These are phyloP conservation scores for Xylaria sp. DNA, from an alignment of 2,329 filamentous ascomycete genomes.

Conservation along the genomic window DNA sequence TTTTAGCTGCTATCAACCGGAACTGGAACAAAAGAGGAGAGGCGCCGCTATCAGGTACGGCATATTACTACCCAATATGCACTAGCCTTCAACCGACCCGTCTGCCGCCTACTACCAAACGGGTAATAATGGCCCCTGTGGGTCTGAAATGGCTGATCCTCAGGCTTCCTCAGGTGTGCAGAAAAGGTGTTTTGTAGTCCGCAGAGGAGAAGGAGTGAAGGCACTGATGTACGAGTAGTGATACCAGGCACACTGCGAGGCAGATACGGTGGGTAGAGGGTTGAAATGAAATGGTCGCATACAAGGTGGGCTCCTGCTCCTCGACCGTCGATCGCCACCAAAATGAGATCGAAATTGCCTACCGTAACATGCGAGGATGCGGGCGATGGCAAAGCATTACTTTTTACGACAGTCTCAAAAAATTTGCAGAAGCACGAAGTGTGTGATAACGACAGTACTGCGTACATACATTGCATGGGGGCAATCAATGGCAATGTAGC, in stretches of 20 bases:
- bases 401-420: slow-evolving; percentile 8
- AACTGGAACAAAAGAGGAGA: neutral
- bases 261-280: too few species aligned
- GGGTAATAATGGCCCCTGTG: too few species aligned
- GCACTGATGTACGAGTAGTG: too few species aligned
- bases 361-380: slow-evolving; percentile 4
- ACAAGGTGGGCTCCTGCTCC: slow-evolving; percentile 9
- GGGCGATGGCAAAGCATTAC: neutral
- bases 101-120: too few species aligned
- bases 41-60: neutral
- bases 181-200: too few species aligned
- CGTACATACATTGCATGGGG: neutral
- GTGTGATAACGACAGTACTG: neutral
- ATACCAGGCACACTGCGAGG: too few species aligned
- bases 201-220: too few species aligned
- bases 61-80: neutral
- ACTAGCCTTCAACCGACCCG: too few species aligned
- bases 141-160: too few species aligned
- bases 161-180: too few species aligned
- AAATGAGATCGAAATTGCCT: slow-evolving; percentile 23
- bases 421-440: slow-evolving; percentile 1
- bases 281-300: slow-evolving; percentile 17
- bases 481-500: too few species aligned
- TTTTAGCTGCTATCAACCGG: slow-evolving; percentile 16
- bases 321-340: slow-evolving; percentile 21